These are phyloP conservation scores for Carex littledalei DNA, from an alignment of 176 grass and related monocot species.

Conservation along the genomic window DNA sequence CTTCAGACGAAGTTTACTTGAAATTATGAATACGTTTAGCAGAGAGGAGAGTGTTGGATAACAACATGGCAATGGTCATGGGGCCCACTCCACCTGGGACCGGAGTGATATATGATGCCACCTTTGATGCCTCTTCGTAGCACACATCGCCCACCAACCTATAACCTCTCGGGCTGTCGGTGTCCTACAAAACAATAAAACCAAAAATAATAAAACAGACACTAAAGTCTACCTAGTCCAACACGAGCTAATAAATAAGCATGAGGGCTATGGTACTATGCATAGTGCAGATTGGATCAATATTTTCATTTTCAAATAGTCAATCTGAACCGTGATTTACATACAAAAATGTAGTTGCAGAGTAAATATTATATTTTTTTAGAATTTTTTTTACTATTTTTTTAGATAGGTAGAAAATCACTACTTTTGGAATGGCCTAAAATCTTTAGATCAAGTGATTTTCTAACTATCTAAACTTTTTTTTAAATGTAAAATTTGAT, in stretches of 20 bases:
- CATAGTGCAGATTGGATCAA: too few relatives aligned
- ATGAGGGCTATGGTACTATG: not conserved
- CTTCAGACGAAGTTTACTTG: slow-evolving; percentile 31
- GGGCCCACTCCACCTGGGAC: slow-evolving; percentile 86
- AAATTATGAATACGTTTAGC: slow-evolving; percentile 77
- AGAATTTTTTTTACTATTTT: too few relatives aligned
- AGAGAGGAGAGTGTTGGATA: slow-evolving; percentile 84
- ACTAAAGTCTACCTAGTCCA: not conserved
- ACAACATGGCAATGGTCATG: slow-evolving; percentile 91
- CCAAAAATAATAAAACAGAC: not conserved
- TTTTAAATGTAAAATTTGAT: too few relatives aligned
- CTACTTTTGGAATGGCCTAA: too few relatives aligned
- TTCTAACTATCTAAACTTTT: too few relatives aligned
- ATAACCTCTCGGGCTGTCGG: slow-evolving; percentile 58
- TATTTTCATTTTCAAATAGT: too few relatives aligned
- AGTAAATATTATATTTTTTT: too few relatives aligned
- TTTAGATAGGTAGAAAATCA: too few relatives aligned
- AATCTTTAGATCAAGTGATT: too few relatives aligned
- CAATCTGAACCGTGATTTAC: too few relatives aligned
- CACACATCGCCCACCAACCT: slow-evolving; percentile 72
- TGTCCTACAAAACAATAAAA: slow-evolving; percentile 45
- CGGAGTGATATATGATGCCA: slow-evolving; percentile 72
- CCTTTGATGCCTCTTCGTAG: slow-evolving; percentile 61
- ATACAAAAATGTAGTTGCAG: too few relatives aligned
- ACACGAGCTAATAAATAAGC: not conserved